Percentiles rank a stretch among this genome's conserved stretches.
phyloP scores from a whole-genome alignment of 495 filamentous ascomycete genomes.

The Penicillium subrubescens region DNA sequence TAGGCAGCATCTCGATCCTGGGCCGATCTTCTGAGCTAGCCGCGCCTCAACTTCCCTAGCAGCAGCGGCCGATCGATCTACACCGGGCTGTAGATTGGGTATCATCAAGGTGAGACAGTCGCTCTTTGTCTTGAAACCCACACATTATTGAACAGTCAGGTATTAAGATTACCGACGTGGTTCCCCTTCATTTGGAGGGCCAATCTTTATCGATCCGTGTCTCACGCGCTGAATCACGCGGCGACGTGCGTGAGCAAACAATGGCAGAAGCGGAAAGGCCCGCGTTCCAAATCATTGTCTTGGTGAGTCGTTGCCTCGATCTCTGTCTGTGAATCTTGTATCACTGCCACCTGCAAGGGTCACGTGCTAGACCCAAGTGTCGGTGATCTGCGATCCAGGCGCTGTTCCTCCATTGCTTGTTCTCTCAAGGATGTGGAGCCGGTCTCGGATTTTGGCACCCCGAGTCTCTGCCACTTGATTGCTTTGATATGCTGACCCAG shows the following conservation, averaged over 20 bases:
- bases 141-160: not conserved
- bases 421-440: slow-evolving; percentile 5
- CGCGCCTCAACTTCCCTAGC: not conserved
- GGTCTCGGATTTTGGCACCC: slow-evolving; percentile 26
- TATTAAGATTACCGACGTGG: not conserved
- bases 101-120: slow-evolving; percentile 12
- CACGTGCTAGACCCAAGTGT: slow-evolving; percentile 12
- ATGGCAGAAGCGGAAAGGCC: slow-evolving; percentile 33
- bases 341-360: slow-evolving; percentile 7
- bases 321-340: not conserved
- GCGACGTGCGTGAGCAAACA: slow-evolving; percentile 1
- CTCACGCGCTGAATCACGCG: slow-evolving; percentile 7
- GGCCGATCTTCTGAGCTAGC: slow-evolving; percentile 1
- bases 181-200: not conserved
- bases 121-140: slow-evolving; percentile 1
- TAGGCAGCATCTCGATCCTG: slow-evolving; percentile 1
- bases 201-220: slow-evolving; percentile 7
- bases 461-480: slow-evolving; percentile 8
- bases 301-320: slow-evolving; percentile 58
- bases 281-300: slow-evolving; percentile 76
- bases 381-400: not conserved
- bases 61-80: slow-evolving; percentile 4
- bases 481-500: slow-evolving; percentile 25
- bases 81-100: not conserved
- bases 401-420: slow-evolving; percentile 1